Base-by-base conservation (phyloP, 2,329 filamentous ascomycete genomes). In the Diaporthe longicolla region DNA sequence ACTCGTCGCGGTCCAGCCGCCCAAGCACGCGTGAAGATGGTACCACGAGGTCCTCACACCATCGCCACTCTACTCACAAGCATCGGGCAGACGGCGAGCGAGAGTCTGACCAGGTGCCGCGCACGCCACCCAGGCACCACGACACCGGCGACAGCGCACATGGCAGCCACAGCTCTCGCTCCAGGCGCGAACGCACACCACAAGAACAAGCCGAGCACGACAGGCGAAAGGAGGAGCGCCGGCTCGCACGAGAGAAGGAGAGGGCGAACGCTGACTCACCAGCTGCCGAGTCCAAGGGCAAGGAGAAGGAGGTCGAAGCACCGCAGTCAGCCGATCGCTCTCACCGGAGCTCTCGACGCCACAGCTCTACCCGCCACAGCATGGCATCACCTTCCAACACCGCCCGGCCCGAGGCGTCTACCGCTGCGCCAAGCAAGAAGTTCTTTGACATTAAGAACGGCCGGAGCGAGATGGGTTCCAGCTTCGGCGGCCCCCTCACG, bases 131-230 rank as follows among this genome's bases (percentile, higher is more conserved):
- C 70, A 83, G 84, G 71, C 84, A 84, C 71, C 87, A 88, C 73
- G 88, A 86, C 74, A 86, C 86, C 0, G 84, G 84, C 75, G 84
- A 85, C 43, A 76, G 11, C 73, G 65, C 40, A 52, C 76, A 78
- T n/a, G 73, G 74, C 37, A 59, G 68, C 17, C 80, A 76, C 40
- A 79, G 78, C 68, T 79, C 81, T 1, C 80, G 79, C 13, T 79
- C 80, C 52, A 78, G 79, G 21, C 81, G 77, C 59, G 82, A 83
- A 55, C 84, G 86, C 73, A 87, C 85, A 3, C 81, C 83, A 2
- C 87, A 89, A 75, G 87, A 89, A 77, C 87, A 88, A 74, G 86
- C 83, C 21, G 85, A 84, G 2, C 85, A 88, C 71, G 88, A 90
- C 1, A 85, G 79, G 76, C 84, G 85, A 74, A 89, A 86, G 79